A percentile compares a stretch with the other conserved stretches of the same genome.
Conservation (phyloP, 2,329 filamentous ascomycete species). For the Arachnomyces sp. region DNA sequence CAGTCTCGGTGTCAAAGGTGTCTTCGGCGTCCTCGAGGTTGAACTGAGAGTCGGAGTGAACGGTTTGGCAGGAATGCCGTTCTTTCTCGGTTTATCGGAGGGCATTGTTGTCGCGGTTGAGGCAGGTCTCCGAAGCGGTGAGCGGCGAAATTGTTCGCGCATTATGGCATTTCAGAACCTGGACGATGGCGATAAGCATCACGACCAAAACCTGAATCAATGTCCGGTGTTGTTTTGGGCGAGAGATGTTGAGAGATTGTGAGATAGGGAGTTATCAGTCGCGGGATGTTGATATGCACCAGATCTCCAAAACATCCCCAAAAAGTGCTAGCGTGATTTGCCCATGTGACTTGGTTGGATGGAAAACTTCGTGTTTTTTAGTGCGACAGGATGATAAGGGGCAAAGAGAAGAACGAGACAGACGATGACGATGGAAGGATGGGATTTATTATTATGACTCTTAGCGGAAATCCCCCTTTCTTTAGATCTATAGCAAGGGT, state of each 20-base stretch:
- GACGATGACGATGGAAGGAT: too few relatives aligned
- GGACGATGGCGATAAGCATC: slow-evolving; percentile 25
- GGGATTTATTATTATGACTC: too few relatives aligned
- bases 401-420: too few relatives aligned
- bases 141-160: slow-evolving; percentile 29
- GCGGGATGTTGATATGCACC: too few relatives aligned
- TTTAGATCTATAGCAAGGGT: too few relatives aligned
- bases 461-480: too few relatives aligned
- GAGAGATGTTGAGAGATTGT: slow-evolving; percentile 9
- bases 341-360: too few relatives aligned
- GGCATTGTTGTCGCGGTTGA: slow-evolving; percentile 36
- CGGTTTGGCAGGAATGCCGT: slow-evolving; percentile 45
- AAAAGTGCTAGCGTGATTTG: slow-evolving; percentile 5
- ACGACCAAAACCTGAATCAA: slow-evolving; percentile 21
- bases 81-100: slow-evolving; percentile 45
- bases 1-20: slow-evolving; percentile 53
- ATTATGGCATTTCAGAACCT: slow-evolving; percentile 39
- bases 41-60: slow-evolving; percentile 62
- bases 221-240: slow-evolving; percentile 4
- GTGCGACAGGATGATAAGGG: too few relatives aligned
- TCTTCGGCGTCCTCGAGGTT: slow-evolving; percentile 47
- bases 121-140: slow-evolving; percentile 20
- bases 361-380: too few relatives aligned
- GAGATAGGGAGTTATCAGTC: slow-evolving; percentile 5
- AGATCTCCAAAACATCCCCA: not conserved